Conservation (phyloP, 306 rosid species). For the Cucurbita pepo region DNA sequence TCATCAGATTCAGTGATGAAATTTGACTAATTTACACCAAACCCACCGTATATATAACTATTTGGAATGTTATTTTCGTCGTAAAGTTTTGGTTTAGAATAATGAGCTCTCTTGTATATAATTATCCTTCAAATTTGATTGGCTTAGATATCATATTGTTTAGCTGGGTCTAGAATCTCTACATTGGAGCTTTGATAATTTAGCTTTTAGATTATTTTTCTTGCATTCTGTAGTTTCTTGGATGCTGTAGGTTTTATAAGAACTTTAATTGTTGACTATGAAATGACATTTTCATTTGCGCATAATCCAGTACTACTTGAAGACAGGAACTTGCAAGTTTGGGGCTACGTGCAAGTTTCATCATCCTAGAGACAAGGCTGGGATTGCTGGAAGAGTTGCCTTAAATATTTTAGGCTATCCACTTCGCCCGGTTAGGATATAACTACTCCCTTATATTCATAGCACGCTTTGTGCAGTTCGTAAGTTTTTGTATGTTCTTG, state of each 20-base stretch:
- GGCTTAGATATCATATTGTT: not conserved
- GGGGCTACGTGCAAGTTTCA: constrained; percentile 98
- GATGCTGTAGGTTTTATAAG: not conserved
- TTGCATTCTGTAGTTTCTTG: not conserved
- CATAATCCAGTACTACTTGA: constrained; percentile 64
- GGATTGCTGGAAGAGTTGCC: constrained; percentile 86
- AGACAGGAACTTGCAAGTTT: constrained; percentile 96
- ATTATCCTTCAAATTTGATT: not conserved
- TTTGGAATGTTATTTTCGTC: not conserved
- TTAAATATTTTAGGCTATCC: constrained; percentile 88
- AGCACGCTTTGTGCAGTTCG: not conserved
- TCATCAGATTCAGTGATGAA: not conserved
- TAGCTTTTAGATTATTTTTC: not conserved
- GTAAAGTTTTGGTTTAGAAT: not conserved
- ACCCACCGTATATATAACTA: not conserved
- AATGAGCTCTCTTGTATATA: not conserved
- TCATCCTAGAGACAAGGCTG: constrained; percentile 95
- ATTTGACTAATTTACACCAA: not conserved
- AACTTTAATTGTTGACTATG: not conserved
- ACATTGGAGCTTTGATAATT: not conserved
- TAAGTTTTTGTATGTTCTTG: not conserved
- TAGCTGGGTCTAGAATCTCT: not conserved
- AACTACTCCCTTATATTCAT: constrained; percentile 8
- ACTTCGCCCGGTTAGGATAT: constrained; percentile 70
- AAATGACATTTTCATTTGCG: not conserved